Base-by-base conservation (phyloP, 2,329 filamentous ascomycete species). In the Cladosporium sp. region DNA sequence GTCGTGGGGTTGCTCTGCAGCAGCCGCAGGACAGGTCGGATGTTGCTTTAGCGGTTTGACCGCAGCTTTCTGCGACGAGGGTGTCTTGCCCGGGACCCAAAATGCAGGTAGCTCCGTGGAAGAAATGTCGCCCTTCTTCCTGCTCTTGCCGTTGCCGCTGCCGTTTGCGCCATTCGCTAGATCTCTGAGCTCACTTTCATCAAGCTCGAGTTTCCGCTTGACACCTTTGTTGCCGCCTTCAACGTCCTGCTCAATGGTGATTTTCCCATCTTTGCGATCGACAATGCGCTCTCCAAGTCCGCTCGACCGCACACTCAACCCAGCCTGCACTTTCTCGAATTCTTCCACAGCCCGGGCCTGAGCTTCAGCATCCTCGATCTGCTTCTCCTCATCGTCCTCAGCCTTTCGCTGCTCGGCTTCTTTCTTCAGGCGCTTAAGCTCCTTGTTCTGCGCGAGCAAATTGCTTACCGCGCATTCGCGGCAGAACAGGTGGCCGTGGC, bases 401-500 rank as follows among this genome's bases (percentile, higher is more conserved):
- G 78, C 75, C 28, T 82, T 79, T 31, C 78, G 74, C 58, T 85
- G 83, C 16, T 80, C 76, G 8, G 57, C 58, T 18, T 80, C 77
- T 60, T 82, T 86, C 56, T 89, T 87, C 2, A 87, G 66, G 0
- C 93, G 82, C 68, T 90, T 93, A 58, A 95, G 91, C 66, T 97
- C 93, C 72, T 91, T 87, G 61, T 89, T 85, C 70, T 98, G 92
- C 1, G 89, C 81, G 1, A 97, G 77, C n/a, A 98, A 83, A 63
- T 97, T 95, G 60, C 77, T 84, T 49, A 97, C 81, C 8, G 90
- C 91, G 73, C 92, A 98, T 74, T 97, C 93, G 61, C 89, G 84
- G 70, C 92, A 98, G 74, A 97, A 97, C 11, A 98, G 77, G 69
- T 97, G 91, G 56, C 92, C 92, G 58, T 84, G 81, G 2, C 71